Evolutionary conservation across 2,329 filamentous ascomycete genomes (phyloP), one percentile per base, ranked within the genome.

Genomic region (Pezicula radicicola): DNA sequence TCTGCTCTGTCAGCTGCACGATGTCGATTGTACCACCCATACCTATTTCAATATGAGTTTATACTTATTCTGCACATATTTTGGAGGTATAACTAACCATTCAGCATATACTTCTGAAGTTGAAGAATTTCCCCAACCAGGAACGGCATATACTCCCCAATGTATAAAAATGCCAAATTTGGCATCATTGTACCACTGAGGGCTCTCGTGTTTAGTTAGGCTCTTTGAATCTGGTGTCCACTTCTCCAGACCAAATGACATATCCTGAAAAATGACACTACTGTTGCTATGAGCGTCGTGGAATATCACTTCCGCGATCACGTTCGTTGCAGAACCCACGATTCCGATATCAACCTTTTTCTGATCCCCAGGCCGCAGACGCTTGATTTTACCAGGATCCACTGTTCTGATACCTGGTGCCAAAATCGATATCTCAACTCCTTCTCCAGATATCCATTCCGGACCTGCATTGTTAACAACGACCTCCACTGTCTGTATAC

Each of bases 91-190:
- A n/a, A 47, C 45, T 19, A 35, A 48, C 61, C 62, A 52, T 30
- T 52, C 50, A 4, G 50, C 50, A 30, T 52, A 52, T 18, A 16
- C 42, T 18, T 52, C 50, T 27, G 36, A 35, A 13, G 15, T 33
- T 6, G 21, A 30, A 1, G 33, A 40, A 13, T 52, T 54, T 61
- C 80, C 80, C 78, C 79, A 83, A 4, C 73, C 78, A 0, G 79
- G 75, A 0, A 81, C 78, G 0, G 77, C 65, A 56, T 81, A 83
- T 0, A 74, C 66, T 0, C 80, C 79, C 77, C 80, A 83, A 53
- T 83, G 80, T 35, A 83, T 78, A 59, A 83, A 83, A 40, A 83
- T 83, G 1, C 80, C 80, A 53, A 70, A 83, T 52, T 84, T 83
- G 30, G 69, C 75, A 37, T 73, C 70, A 49, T 77, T 71, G 56